phyloP scores from a whole-genome alignment of 148 eudicot species.

The Nyssa sinensis region DNA sequence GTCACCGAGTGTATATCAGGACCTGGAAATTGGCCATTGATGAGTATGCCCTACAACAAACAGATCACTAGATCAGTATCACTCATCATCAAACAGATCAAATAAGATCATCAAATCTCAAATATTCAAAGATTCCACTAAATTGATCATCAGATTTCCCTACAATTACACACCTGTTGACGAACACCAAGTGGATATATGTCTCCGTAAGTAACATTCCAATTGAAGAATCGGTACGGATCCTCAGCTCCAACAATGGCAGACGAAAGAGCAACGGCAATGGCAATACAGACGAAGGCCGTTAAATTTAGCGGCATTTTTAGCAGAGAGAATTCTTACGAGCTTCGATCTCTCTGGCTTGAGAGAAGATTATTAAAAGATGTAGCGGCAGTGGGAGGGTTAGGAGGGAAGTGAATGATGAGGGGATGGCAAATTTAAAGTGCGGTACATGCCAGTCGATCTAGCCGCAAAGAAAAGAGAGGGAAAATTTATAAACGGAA shows the following conservation, averaged over 20 bases:
- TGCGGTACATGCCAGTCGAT: neutral
- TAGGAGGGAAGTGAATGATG: constrained; percentile 12
- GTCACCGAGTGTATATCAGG: constrained; percentile 85
- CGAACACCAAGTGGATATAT: constrained; percentile 85
- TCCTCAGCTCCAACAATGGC: constrained; percentile 58
- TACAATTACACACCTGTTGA: constrained; percentile 57
- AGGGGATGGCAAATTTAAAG: constrained; percentile 12
- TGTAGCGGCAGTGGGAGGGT: no score
- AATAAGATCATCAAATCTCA: no score
- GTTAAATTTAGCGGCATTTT: constrained; percentile 36
- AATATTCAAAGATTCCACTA: no score
- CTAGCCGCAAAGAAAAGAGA: no score
- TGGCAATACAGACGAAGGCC: constrained; percentile 11
- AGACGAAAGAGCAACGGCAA: constrained; percentile 11
- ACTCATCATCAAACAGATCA: neutral
- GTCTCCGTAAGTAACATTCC: constrained; percentile 88
- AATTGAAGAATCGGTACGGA: constrained; percentile 80
- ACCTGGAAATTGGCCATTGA: constrained; percentile 95
- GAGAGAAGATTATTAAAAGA: no score
- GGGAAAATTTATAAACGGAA: no score
- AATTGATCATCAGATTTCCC: no score
- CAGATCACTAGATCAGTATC: no score
- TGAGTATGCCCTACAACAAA: constrained; percentile 90
- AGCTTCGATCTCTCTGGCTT: no score
- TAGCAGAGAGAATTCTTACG: neutral